Percentiles rank a stretch among this genome's conserved stretches.
Conservation (phyloP, 2,329 filamentous ascomycete genomes). For the Colletotrichum liriopes region DNA sequence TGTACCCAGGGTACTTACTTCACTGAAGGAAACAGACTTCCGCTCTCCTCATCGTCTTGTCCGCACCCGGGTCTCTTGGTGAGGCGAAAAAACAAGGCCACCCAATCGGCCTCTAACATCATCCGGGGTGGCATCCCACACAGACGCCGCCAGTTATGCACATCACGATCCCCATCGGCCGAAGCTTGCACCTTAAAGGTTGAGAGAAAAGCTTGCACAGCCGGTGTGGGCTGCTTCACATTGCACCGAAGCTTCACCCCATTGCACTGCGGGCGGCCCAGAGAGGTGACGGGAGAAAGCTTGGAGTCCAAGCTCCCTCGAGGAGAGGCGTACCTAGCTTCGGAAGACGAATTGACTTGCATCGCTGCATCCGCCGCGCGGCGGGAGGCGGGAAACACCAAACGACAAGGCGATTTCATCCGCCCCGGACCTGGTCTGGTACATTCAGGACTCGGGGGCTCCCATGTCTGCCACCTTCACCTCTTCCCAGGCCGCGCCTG, state of each 20-base stretch:
- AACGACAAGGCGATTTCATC: slow-evolving; percentile 25
- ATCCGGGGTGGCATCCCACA: slow-evolving; percentile 30
- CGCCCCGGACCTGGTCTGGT: slow-evolving; percentile 40
- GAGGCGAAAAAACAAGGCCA: slow-evolving; percentile 31
- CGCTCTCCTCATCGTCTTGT: slow-evolving; percentile 20
- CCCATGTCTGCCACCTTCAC: slow-evolving; percentile 41
- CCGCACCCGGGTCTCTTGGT: slow-evolving; percentile 7
- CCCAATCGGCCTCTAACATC: slow-evolving; percentile 37
- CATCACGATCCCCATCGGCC: slow-evolving; percentile 37
- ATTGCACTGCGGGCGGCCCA: slow-evolving; percentile 15
- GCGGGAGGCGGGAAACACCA: slow-evolving; percentile 38
- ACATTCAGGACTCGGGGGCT: slow-evolving; percentile 30
- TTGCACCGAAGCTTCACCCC: slow-evolving; percentile 32
- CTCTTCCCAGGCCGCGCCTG: slow-evolving; percentile 27
- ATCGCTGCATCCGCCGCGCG: slow-evolving; percentile 38
- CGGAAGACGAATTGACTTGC: slow-evolving; percentile 33
- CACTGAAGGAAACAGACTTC: slow-evolving; percentile 21
- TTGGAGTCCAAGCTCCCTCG: slow-evolving; percentile 20
- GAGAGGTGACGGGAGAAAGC: slow-evolving; percentile 29
- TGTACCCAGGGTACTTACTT: background rate
- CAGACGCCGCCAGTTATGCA: slow-evolving; percentile 41
- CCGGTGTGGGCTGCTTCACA: slow-evolving; percentile 25
- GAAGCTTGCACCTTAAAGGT: slow-evolving; percentile 33
- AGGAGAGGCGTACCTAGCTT: slow-evolving; percentile 27
- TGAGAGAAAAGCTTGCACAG: slow-evolving; percentile 25